Base-by-base conservation (phyloP, 495 filamentous ascomycete genomes). In the Tuber umbilicatum region DNA sequence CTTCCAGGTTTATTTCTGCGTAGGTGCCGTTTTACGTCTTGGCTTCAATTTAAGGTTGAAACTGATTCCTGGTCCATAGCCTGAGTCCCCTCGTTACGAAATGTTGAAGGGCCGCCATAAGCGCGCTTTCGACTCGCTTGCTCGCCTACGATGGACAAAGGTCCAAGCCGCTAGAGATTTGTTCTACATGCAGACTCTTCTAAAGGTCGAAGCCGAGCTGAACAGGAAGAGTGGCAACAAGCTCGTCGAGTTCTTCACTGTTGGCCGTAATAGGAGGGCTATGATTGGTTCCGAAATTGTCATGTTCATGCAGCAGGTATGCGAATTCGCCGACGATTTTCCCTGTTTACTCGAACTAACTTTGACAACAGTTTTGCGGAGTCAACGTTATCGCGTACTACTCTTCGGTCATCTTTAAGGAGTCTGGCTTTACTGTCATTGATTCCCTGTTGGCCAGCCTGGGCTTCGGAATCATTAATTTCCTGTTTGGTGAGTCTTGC, bases 221-320 rank as follows among this genome's bases (percentile, higher is more conserved):
- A 84, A 87, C 14, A 84, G 89, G 31, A 87, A 90, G 1, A 73
- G 77, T 70, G 84, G 88, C 74, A 90, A 85, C 74, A 91, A 89
- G 78, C 70, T 93, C 70, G 83, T 87, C 74, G 91, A 95, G 76
- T 80, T 95, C 69, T 87, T 93, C 70, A 91, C 87, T 9, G 86
- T 94, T 21, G 90, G 90, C 35, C 88, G 93, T 47, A 94, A 94
- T 81, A 88, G 92, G n/a, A 88, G 92, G 45, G 93, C 93, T 5
- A 88, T 91, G 85, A 76, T 91, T 55, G 91, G 91, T 4, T 91
- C 89, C 2, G 86, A 90, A 79, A 90, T 93, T 76, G 90, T 94
- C 72, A 94, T 94, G 92, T 94, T 93, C 75, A 89, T 93, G 88
- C 93, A 95, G 80, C 93, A 94, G 83, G 90, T 92, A 80, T 77